These are phyloP conservation scores for Cyphellophora europaea DNA, from an alignment of 2,329 filamentous ascomycete species.

Conservation along the genomic window DNA sequence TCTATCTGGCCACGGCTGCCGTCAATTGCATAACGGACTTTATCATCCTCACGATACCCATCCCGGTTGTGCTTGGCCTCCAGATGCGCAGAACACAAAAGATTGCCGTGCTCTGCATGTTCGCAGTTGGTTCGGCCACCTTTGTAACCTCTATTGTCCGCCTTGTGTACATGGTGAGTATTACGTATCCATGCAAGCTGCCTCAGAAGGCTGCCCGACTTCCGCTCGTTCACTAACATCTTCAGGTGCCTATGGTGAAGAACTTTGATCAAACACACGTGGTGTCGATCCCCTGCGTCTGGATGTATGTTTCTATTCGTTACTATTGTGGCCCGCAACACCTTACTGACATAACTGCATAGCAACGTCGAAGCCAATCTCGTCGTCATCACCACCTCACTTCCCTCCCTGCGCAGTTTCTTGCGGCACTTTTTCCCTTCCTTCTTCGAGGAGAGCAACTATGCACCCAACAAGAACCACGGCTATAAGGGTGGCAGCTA, in stretches of 20 bases:
- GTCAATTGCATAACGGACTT: conserved; percentile 22
- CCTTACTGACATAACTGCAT: neutral
- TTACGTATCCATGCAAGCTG: too few relatives aligned
- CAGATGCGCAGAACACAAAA: conserved; percentile 24
- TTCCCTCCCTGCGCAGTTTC: conserved; percentile 2
- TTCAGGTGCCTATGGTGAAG: conserved; percentile 3
- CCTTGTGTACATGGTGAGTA: too few relatives aligned
- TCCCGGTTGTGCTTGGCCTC: conserved; percentile 22
- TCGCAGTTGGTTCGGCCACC: conserved; percentile 17
- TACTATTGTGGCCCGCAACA: neutral
- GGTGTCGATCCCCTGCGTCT: conserved; percentile 3
- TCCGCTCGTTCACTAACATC: too few relatives aligned
- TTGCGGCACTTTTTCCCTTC: neutral
- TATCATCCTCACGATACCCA: conserved; percentile 17
- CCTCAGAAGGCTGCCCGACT: too few relatives aligned
- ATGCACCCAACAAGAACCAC: neutral
- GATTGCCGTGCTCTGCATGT: conserved; percentile 19
- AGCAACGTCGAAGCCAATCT: conserved; percentile 3
- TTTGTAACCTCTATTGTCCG: neutral
- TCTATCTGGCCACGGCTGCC: conserved; percentile 18
- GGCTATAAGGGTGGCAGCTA: neutral
- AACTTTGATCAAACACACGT: conserved; percentile 3
- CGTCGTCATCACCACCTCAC: neutral
- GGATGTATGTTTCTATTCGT: conserved; percentile 4
- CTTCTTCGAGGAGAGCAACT: neutral